These are phyloP conservation scores for Punctularia strigosozonata DNA, from an alignment of 768 basidiomycete species.

Conservation along the genomic window DNA sequence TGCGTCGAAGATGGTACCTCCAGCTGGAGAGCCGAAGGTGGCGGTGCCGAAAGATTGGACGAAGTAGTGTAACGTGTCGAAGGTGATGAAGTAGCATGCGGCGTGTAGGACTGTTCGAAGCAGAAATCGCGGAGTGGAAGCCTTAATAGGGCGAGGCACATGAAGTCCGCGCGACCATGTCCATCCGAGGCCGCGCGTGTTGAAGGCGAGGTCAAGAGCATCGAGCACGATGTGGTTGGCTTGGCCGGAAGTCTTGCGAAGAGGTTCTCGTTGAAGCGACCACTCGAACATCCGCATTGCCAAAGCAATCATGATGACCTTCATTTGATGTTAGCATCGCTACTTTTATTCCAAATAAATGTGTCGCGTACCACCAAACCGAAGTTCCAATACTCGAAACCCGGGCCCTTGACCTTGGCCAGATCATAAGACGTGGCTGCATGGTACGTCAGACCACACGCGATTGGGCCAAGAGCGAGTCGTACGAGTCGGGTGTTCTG, in stretches of 20 bases:
- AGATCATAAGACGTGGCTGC: background rate
- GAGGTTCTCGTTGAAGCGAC: background rate
- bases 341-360: background rate
- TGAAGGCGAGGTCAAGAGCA: constrained; percentile 36
- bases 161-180: constrained; percentile 31
- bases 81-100: constrained; percentile 23
- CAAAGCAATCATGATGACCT: background rate
- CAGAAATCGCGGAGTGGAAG: constrained; percentile 26
- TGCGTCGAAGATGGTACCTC: constrained; percentile 26
- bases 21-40: constrained; percentile 22
- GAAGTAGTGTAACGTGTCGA: constrained; percentile 33
- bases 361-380: background rate
- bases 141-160: constrained; percentile 26
- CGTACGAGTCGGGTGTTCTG: background rate
- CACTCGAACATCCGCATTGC: background rate
- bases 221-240: constrained; percentile 10
- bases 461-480: background rate
- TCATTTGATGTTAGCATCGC: background rate
- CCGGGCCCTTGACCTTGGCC: background rate
- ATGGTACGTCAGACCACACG: background rate
- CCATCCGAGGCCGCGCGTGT: constrained; percentile 51
- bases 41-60: constrained; percentile 25
- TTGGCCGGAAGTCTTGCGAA: background rate
- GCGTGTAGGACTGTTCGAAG: constrained; percentile 21
- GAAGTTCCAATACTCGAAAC: background rate